Base-by-base conservation (phyloP, 306 rosid species). In the Malus sylvestris region DNA sequence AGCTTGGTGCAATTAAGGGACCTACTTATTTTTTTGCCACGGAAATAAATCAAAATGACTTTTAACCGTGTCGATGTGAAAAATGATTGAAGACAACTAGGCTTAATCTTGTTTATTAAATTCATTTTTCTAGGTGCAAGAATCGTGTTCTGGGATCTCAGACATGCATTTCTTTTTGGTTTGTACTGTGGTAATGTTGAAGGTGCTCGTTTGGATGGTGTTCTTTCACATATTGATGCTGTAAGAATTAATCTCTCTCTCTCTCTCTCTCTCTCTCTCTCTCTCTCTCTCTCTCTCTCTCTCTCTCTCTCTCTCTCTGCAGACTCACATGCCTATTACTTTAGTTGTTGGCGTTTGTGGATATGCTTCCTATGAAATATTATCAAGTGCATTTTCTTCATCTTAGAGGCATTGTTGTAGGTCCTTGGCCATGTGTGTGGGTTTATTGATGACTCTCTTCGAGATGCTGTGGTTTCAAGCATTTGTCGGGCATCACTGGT, bases 401-500 rank as follows among this genome's bases (percentile, higher is more conserved):
- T 74, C 73, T 46, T 33, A 65, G 65, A 35, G 46, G 27, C 68
- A 20, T 68, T 52, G 12, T 44, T 79, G 75, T 74, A 85, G 91
- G 87, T 81, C 64, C 91, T 87, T 45, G 79, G 82, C 51, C 66
- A 67, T 67, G 70, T 87, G 18, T 85, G 89, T 74, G 88, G 85
- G 58, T 71, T 76, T 53, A 83, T 85, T 76, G 85, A 85, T 65
- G 87, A 73, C 67, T 53, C 81, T 85, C 79, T 87, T 33, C 77
- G 91, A 77, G 89, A 87, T 29, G 82, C 66, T 14, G 89, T 83
- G 76, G 86, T 81, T 62, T 65, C 78, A 74, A 87, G 87, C 82
- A 79, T 85, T 61, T 87, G 80, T 77, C 87, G 82, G 60, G 89
- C 91, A 73, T 83, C 87, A 51, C 45, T 87, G 89, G 91, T 85